Evolutionary conservation across 2,329 filamentous ascomycete species (phyloP).

Genomic region (Pestalotiopsis sp.): DNA sequence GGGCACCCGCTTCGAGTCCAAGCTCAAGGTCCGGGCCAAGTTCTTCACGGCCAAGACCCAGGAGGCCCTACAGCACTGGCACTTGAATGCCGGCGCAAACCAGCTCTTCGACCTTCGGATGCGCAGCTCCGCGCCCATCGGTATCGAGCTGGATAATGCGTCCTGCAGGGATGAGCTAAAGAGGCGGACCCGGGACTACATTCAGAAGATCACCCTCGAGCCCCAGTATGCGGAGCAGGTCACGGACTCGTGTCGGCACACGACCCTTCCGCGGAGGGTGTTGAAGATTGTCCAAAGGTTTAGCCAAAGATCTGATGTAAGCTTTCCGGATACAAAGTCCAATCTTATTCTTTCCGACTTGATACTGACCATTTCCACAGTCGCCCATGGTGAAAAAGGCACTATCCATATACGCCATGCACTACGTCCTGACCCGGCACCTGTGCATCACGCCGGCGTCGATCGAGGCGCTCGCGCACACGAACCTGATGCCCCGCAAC

Average conservation of each 20-base stretch:
- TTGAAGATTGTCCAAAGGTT: constrained; percentile 51
- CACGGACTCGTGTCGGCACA: constrained; percentile 48
- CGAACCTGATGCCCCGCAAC: constrained; percentile 46
- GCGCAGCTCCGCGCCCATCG: constrained; percentile 50
- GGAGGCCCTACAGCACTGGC: constrained; percentile 55
- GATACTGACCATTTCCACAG: constrained; percentile 22
- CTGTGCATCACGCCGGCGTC: constrained; percentile 51
- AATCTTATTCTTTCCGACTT: not conserved
- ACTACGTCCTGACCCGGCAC: constrained; percentile 59
- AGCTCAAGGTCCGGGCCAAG: constrained; percentile 50
- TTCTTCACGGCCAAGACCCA: constrained; percentile 53
- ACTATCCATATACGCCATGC: constrained; percentile 57
- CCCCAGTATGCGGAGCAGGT: constrained; percentile 51
- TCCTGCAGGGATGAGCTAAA: constrained; percentile 48
- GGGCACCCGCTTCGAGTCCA: constrained; percentile 45
- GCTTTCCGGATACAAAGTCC: constrained; percentile 17
- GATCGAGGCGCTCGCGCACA: constrained; percentile 42
- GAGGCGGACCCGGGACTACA: constrained; percentile 49
- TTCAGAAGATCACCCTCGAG: constrained; percentile 51
- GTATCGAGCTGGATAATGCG: constrained; percentile 45
- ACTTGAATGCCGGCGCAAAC: constrained; percentile 40
- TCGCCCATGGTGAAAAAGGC: constrained; percentile 55
- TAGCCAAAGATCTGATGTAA: constrained; percentile 46
- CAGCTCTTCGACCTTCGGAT: constrained; percentile 41
- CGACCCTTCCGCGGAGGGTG: constrained; percentile 47